Evolutionary conservation across 2,329 filamentous ascomycete species (phyloP), one percentile per base, ranked within the genome.

Genomic region (Pestalotiopsis sp.): DNA sequence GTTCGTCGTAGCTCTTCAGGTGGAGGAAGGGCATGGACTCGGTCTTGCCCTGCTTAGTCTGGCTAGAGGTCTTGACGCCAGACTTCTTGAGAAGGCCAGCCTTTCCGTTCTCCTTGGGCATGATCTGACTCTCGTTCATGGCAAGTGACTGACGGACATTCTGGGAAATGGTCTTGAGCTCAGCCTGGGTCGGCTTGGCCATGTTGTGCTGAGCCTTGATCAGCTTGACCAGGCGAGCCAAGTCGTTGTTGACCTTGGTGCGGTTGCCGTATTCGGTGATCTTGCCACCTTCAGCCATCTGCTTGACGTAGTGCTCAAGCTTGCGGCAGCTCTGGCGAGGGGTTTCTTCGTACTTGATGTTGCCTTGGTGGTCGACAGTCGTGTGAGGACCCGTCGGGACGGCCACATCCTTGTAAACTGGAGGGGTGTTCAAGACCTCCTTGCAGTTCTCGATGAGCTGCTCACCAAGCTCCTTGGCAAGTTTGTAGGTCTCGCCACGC

Each of bases 121-220:
- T 92, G 76, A 99, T 98, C 79, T 98, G 95, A 79, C 92, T 95
- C 83, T 99, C 95, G 77, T 97, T 99, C 96, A 99, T 99, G 69
- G 93, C 92, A 49, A 99, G 86, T 20, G 96, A 97, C 73, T 95
- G 94, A 73, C 98, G 90, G 70, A 99, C 94, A 77, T 98, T 96
- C 78, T 92, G 92, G 81, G 99, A 99, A 14, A 99, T 85, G 75
- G 89, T 91, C 88, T 97, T 98, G 84, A 99, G 98, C 83, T 99
- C 94, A 52, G 98, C 87, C 79, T 98, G 95, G 2, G 95, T 97
- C 2, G 94, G 93, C 83, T 98, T 98, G 70, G 95, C 97, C 74
- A 98, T 90, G 83, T 96, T 97, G 85, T 98, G 94, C 83, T 99
- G 96, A 81, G 98, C 94, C 84, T 95, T 95, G 81, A 99, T 98